Conservation (phyloP, 176 grass and related monocot genomes). For the Oryza officinalis region DNA sequence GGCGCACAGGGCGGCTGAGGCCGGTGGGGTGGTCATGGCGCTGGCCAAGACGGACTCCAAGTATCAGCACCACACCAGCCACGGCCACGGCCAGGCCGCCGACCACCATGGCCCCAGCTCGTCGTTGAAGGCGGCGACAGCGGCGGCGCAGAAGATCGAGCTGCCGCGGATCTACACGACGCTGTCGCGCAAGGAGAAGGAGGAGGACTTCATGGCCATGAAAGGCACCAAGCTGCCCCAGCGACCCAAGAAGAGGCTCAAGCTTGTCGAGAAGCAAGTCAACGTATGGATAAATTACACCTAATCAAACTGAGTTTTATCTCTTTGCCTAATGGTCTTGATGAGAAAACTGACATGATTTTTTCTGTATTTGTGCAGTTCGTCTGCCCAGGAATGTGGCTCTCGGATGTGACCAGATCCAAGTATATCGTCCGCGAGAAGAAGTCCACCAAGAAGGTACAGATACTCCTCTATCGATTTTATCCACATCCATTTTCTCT, state of each 20-base stretch:
- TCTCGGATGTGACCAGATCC: slow-evolving; percentile 68
- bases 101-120: slow-evolving; percentile 5
- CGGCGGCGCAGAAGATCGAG: slow-evolving; percentile 34
- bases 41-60: not conserved
- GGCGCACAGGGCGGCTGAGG: slow-evolving; percentile 22
- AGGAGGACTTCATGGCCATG: slow-evolving; percentile 79
- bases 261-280: slow-evolving; percentile 60
- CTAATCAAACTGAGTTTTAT: not conserved
- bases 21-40: not conserved
- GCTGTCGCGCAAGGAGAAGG: slow-evolving; percentile 80
- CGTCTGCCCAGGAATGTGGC: slow-evolving; percentile 67
- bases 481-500: not conserved
- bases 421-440: slow-evolving; percentile 89
- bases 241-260: slow-evolving; percentile 72
- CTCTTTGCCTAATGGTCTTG: not conserved
- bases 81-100: not conserved
- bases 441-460: slow-evolving; percentile 83
- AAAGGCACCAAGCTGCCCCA: slow-evolving; percentile 79
- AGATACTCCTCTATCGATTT: not conserved
- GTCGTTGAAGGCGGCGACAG: slow-evolving; percentile 12
- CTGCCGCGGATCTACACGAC: slow-evolving; percentile 69
- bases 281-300: slow-evolving; percentile 26
- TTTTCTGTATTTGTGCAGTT: slow-evolving; percentile 28
- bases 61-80: not conserved
- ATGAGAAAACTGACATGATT: not conserved